Base-by-base conservation (phyloP, 768 basidiomycete genomes). In the Cystobasidium ongulense region DNA sequence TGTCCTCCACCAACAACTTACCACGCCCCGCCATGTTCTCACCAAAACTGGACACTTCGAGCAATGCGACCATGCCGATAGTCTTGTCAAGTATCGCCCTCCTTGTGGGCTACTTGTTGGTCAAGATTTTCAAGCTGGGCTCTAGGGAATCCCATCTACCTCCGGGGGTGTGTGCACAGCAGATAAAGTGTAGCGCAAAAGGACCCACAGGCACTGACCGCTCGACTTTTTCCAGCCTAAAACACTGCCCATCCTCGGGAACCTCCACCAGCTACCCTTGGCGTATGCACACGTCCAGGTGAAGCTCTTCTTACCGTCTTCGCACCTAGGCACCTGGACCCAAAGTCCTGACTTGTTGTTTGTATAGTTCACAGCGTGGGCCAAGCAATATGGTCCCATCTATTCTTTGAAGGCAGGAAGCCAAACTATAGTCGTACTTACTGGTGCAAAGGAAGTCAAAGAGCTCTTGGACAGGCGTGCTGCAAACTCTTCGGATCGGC, bases 221-320 rank as follows among this genome's bases (percentile, higher is more conserved):
- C 25, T 46, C 64, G 21, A 31, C 15, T 15, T 50, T 31, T 27
- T 36, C n/a, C 29, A 54, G 25, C 68, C 68, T 10, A 71, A 71
- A 54, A 71, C 68, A 29, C 25, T 71, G 2, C 67, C 67, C 17
- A 70, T 70, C 52, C 50, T 73, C 23, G 75, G 75, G 50, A 75
- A 75, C 64, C 50, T 75, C 39, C 64, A 65, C 57, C 75, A 75
- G 27, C 52, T 75, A 21, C 75, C 75, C 15, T 54, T 70, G 17
- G 52, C 27, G n/a, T 70, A 70, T 17, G 50, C 67, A 23, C 75
- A 75, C 61, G 46, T 75, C 53, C 59, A 61, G 59, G 59, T 61
- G 23, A 61, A 25, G 23, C 54, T n/a, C n/a, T n/a, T n/a, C n/a
- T n/a, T n/a, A n/a, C n/a, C n/a, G n/a, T n/a, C n/a, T n/a, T n/a